Conservation (phyloP, 225 moss, liverwort and hornwort genomes). For the Marchantia paleacea region DNA sequence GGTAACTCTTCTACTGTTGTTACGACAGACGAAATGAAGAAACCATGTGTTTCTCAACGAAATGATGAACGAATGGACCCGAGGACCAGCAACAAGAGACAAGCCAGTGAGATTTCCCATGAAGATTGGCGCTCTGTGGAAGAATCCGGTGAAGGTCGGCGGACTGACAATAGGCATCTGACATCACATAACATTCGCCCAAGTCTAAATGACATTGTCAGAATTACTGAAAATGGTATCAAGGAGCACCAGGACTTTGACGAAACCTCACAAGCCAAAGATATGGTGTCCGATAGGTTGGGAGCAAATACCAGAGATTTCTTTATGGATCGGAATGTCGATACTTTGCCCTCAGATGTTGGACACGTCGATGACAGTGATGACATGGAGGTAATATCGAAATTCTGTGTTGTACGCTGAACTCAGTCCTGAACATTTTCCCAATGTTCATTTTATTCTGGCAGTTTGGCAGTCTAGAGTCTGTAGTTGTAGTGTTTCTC, state of each 20-base stretch:
- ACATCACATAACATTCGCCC: neutral
- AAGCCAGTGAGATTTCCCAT: constrained; percentile 16
- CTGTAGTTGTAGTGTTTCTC: neutral
- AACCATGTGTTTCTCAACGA: neutral
- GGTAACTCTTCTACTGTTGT: neutral
- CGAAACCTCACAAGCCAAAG: neutral
- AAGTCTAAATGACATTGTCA: neutral
- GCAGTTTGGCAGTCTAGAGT: neutral
- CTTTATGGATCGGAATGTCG: neutral
- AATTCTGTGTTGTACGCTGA: neutral
- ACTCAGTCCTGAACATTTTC: neutral
- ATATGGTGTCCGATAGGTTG: neutral
- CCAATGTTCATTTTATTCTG: too few species aligned
- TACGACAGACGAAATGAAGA: neutral
- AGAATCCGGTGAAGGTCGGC: neutral
- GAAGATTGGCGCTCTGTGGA: neutral
- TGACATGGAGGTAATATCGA: constrained; percentile 17
- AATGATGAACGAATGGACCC: neutral
- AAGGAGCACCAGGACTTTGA: neutral
- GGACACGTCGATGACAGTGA: neutral
- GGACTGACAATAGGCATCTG: neutral
- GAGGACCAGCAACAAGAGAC: constrained; percentile 25
- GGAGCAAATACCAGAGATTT: neutral
- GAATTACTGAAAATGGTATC: neutral
- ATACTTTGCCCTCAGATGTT: neutral